Conservation (phyloP, 768 basidiomycete species). For the Boletus sensibilis region DNA sequence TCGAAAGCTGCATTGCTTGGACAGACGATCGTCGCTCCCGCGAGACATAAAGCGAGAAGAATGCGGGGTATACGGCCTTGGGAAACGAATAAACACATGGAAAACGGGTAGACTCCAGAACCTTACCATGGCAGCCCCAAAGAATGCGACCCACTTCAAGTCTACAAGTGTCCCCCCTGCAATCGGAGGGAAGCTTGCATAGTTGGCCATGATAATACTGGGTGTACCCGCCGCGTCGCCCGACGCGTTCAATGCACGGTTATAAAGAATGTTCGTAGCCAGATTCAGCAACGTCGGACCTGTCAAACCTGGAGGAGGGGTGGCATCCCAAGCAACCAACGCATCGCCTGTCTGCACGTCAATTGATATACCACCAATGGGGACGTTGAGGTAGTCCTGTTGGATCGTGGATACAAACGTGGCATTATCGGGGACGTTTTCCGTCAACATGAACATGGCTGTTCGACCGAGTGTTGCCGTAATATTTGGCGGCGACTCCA, state of each 20-base stretch:
- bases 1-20: slow-evolving; percentile 80
- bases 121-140: slow-evolving; percentile 67
- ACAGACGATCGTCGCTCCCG: slow-evolving; percentile 65
- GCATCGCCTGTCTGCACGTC: slow-evolving; percentile 48
- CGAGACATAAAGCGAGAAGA: slow-evolving; percentile 76
- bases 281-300: slow-evolving; percentile 67
- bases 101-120: neutral
- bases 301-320: slow-evolving; percentile 52
- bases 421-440: slow-evolving; percentile 51
- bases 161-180: slow-evolving; percentile 55
- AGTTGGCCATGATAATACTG: slow-evolving; percentile 57
- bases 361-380: slow-evolving; percentile 68
- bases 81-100: neutral
- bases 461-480: slow-evolving; percentile 45
- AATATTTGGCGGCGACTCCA: slow-evolving; percentile 57
- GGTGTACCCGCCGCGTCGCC: slow-evolving; percentile 38
- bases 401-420: slow-evolving; percentile 57
- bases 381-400: slow-evolving; percentile 52
- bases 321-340: slow-evolving; percentile 71
- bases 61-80: slow-evolving; percentile 77
- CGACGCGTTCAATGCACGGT: slow-evolving; percentile 55
- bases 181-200: slow-evolving; percentile 56
- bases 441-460: slow-evolving; percentile 34
- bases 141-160: slow-evolving; percentile 75
- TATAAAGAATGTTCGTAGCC: slow-evolving; percentile 64